phyloP scores from a whole-genome alignment of 208 protist genomes.

The Leishmania tropica region DNA sequence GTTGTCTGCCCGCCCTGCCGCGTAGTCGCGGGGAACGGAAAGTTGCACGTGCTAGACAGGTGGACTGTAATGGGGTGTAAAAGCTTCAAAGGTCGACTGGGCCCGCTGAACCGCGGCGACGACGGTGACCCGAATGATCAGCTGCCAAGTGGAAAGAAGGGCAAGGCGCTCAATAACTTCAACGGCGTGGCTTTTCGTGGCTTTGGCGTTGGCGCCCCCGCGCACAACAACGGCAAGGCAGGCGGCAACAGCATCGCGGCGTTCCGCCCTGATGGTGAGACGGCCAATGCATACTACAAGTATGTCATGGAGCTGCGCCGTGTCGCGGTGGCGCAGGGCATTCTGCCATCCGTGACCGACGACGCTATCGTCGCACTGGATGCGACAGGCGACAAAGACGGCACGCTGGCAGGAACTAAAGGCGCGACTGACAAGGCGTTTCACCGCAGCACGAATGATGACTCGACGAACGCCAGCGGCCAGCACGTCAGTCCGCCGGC shows the following conservation, averaged over 20 bases:
- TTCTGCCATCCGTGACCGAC: constrained; percentile 20
- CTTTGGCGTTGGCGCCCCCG: not conserved
- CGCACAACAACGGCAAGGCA: constrained; percentile 4
- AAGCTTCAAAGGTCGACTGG: constrained; percentile 22
- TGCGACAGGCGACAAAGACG: not conserved
- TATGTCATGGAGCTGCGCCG: constrained; percentile 30
- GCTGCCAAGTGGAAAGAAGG: not conserved
- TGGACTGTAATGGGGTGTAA: constrained; percentile 29
- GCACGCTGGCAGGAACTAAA: not conserved
- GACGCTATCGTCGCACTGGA: not conserved
- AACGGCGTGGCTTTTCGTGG: constrained; percentile 1
- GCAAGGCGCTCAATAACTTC: not conserved
- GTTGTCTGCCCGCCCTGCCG: not conserved
- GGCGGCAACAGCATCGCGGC: constrained; percentile 22
- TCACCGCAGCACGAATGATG: not conserved
- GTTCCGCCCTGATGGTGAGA: constrained; percentile 32
- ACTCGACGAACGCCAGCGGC: not conserved
- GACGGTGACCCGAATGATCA: not conserved
- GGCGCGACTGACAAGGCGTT: not conserved
- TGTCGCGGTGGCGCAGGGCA: constrained; percentile 29
- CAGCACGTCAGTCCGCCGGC: not conserved
- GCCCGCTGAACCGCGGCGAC: constrained; percentile 5
- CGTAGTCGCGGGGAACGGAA: not conserved
- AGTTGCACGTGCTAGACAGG: not conserved
- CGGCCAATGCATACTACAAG: constrained; percentile 27